A percentile compares a stretch with the other conserved stretches of the same genome.
Conservation (phyloP, 176 grass and related monocot genomes). For the Pontederia crassipes region DNA sequence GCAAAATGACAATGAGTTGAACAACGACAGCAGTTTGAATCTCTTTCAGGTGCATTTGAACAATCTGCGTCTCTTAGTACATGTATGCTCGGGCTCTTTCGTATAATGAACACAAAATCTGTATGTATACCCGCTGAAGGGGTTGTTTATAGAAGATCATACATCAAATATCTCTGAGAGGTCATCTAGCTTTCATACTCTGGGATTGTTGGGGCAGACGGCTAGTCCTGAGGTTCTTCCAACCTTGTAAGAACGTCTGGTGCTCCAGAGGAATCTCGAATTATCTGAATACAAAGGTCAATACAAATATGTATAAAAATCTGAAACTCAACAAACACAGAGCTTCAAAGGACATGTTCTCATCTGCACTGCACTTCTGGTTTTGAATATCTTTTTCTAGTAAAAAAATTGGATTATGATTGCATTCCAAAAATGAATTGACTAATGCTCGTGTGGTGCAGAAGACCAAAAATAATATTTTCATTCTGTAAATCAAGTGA, state of each 20-base stretch:
- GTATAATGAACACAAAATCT: not conserved
- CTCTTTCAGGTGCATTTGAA: too few relatives aligned
- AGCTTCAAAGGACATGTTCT: not conserved
- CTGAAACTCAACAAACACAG: not conserved
- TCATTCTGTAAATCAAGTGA: too few relatives aligned
- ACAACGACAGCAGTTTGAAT: too few relatives aligned
- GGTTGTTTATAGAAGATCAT: not conserved
- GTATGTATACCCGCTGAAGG: not conserved
- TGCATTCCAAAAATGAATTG: too few relatives aligned
- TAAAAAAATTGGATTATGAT: too few relatives aligned
- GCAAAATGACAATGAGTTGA: too few relatives aligned
- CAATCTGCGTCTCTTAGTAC: too few relatives aligned
- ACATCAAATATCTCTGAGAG: slow-evolving; percentile 10
- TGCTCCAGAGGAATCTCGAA: slow-evolving; percentile 74
- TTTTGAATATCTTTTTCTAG: too few relatives aligned
- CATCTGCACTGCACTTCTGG: not conserved
- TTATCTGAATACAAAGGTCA: slow-evolving; percentile 45
- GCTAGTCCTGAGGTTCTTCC: slow-evolving; percentile 35
- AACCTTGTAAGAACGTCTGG: slow-evolving; percentile 87
- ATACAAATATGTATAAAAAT: not conserved
- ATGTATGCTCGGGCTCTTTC: not conserved
- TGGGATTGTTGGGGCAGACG: slow-evolving; percentile 31
- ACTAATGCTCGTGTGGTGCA: too few relatives aligned
- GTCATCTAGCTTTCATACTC: slow-evolving; percentile 74
- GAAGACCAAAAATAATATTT: too few relatives aligned